Conservation (phyloP, 1,139 yeast genomes). For the Pneumocystis canis region DNA sequence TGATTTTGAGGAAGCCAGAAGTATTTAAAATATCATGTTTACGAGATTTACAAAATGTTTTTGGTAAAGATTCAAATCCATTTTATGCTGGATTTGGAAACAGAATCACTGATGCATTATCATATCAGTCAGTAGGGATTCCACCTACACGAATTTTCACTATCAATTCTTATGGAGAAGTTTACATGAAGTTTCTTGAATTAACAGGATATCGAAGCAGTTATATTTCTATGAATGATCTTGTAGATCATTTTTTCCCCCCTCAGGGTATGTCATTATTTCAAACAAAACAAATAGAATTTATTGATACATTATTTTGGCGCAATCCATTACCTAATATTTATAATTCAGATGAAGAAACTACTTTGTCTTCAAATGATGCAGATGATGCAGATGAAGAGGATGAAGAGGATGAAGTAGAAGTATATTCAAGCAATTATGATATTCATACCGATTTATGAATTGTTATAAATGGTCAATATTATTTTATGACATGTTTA, state of each 20-base stretch:
- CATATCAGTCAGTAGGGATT: constrained; percentile 84
- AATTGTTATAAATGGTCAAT: neutral
- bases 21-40: constrained; percentile 96
- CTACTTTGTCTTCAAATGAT: constrained; percentile 18
- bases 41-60: constrained; percentile 63
- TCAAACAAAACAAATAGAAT: constrained; percentile 39
- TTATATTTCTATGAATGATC: constrained; percentile 77
- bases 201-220: constrained; percentile 84
- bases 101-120: constrained; percentile 88
- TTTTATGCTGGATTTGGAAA: constrained; percentile 98
- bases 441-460: constrained; percentile 11
- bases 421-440: constrained; percentile 14
- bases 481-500: too few relatives aligned
- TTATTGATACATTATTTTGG: constrained; percentile 86
- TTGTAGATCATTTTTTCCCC: constrained; percentile 96
- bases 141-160: constrained; percentile 93
- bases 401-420: constrained; percentile 15
- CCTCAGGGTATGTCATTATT: constrained; percentile 36
- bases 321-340: constrained; percentile 60
- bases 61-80: constrained; percentile 40
- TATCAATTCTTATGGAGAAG: constrained; percentile 92
- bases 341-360: constrained; percentile 36
- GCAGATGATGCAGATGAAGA: constrained; percentile 15
- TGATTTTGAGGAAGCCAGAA: constrained; percentile 86
- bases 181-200: constrained; percentile 89